Evolutionary conservation across 805 yeast genomes (phyloP).

Genomic region (Wickerhamomyces sydowiorum): DNA sequence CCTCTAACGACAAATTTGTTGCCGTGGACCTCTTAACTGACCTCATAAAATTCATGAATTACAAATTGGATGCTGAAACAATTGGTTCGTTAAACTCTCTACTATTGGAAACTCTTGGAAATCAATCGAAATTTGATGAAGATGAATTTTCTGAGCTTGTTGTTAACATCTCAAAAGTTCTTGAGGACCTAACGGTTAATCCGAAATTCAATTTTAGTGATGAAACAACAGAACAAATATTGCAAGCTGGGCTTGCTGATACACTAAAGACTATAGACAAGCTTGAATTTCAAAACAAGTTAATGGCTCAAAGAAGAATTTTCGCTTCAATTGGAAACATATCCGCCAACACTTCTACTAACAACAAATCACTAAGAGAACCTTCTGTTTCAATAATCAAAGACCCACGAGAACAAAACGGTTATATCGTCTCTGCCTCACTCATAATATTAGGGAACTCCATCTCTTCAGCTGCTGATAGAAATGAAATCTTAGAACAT

Average conservation of each 20-base stretch:
- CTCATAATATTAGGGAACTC: slow-evolving; percentile 20
- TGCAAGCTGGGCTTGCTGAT: slow-evolving; percentile 3
- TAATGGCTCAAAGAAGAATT: slow-evolving; percentile 16
- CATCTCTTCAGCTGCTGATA: slow-evolving; percentile 12
- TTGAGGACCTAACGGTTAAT: slow-evolving; percentile 16
- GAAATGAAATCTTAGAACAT: slow-evolving; percentile 7
- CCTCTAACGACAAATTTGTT: slow-evolving; percentile 8
- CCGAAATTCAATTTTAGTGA: slow-evolving; percentile 9
- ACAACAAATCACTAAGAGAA: slow-evolving; percentile 7
- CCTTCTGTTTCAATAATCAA: background rate
- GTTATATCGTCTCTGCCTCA: slow-evolving; percentile 17
- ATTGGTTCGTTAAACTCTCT: slow-evolving; percentile 8
- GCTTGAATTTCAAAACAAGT: slow-evolving; percentile 14
- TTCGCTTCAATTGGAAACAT: slow-evolving; percentile 22
- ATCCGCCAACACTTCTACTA: slow-evolving; percentile 18
- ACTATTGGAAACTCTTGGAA: background rate
- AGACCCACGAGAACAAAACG: slow-evolving; percentile 10
- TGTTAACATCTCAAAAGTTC: slow-evolving; percentile 10
- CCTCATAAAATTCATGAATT: slow-evolving; percentile 6
- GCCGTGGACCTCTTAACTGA: slow-evolving; percentile 15
- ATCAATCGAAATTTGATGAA: slow-evolving; percentile 11
- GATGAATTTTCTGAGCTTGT: slow-evolving; percentile 19
- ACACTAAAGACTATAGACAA: slow-evolving; percentile 3
- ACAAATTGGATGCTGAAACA: slow-evolving; percentile 2
- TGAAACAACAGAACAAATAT: slow-evolving; percentile 8